Evolutionary conservation across 345 rosid species (phyloP), one percentile per base, ranked within the genome.

Genomic region (Kandelia obovata): DNA sequence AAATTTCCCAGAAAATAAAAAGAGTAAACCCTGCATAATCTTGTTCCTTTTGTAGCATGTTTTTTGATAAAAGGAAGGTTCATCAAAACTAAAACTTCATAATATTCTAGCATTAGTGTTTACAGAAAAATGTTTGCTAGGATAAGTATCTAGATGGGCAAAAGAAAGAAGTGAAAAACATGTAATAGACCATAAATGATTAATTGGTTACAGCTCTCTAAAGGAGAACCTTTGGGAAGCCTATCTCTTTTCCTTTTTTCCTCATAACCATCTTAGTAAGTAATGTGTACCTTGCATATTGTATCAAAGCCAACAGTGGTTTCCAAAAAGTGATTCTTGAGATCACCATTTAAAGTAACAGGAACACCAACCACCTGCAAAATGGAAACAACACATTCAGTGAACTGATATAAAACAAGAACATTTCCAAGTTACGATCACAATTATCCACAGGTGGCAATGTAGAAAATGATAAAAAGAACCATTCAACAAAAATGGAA

Each of bases 271-370:
- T 43, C 17, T 43, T 13, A 15, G 49, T 3, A 15, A 2, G 5
- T 43, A 59, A 19, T 17, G 6, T 35, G 35, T 84, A 92, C 98
- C 97, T 95, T 92, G 84, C 98, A 92, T 53, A 95, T 82, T 66
- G 99, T 95, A 84, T 95, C 99, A 84, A 95, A 95, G 64, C 99
- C 99, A 79, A 95, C 97, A 76, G 90, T 84, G 26, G 91, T 81
- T 84, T 95, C 99, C 66, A 95, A 98, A 66, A 90, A 95, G 66
- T 92, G 97, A 79, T 95, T 92, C 86, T 85, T 95, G 65, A 95
- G 92, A 85, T 95, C 99, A 77, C 99, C 99, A 74, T 95, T 88
- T 72, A 85, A 75, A 67, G 99, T 95, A 70, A 95, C 99, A 46
- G 99, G 99, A 77, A 90, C 98, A 67, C 99, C 97, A 73, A 92